Evolutionary conservation across 352 stramenopile genomes (phyloP), one percentile per base, ranked within the genome.

Genomic region (Pilasporangium apinafurcum): DNA sequence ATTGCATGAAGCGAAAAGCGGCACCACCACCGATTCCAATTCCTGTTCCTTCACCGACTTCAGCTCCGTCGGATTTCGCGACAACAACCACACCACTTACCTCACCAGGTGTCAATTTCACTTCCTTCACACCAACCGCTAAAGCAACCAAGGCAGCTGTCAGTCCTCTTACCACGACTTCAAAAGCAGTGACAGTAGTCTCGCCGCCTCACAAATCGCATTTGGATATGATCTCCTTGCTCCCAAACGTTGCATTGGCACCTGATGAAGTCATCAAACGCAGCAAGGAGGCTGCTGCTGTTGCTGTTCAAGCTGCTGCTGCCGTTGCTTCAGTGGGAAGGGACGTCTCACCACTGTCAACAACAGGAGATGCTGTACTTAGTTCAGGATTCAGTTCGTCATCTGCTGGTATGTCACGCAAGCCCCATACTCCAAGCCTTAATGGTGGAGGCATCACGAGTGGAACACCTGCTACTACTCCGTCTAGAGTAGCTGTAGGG

Each of bases 251-350:
- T 4, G 52, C 72, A 3, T 44, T 93, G 12, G 65, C 62, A 4
- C 81, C 81, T 16, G 81, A 93, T 41, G 78, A 93, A 59, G 81
- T 93, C 22, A 93, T 93, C 48, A 90, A 91, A 41, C 76, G 79
- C 27, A 90, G 78, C 53, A 93, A 93, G 41, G 72, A 89, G 46
- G 71, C 77, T 0, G 78, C 81, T 9, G 76, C 83, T 4, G 69
- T 77, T 7, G 76, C 77, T 7, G 76, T 90, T 4, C 78, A 93
- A 58, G 76, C 75, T 20, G 80, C 67, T 13, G 65, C 80, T 5
- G 70, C 76, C 7, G 78, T 87, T 8, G 78, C 72, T 2, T 83
- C 74, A 0, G 66, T 69, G 34, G 59, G 66, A 5, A 65, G 70
- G 26, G 73, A 82, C 14, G 52, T 49, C 2, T 71, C 65, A 0